A percentile compares a stretch with the other conserved stretches of the same genome.
Conservation (phyloP, 768 basidiomycete species). For the Mycena alexandri region DNA sequence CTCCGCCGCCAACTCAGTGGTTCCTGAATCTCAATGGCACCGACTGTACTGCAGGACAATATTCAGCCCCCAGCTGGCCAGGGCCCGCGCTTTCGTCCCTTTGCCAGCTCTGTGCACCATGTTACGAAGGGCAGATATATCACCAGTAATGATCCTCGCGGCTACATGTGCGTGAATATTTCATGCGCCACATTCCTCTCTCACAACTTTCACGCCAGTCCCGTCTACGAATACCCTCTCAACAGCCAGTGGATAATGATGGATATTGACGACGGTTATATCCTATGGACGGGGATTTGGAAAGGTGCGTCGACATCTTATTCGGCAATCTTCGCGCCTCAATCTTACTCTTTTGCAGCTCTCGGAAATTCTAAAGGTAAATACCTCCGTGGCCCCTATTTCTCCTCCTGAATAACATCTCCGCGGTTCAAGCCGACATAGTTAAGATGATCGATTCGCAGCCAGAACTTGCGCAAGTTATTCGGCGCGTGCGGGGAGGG, state of each 20-base stretch:
- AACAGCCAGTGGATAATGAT: constrained; percentile 97
- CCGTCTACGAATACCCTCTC: constrained; percentile 91
- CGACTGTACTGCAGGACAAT: constrained; percentile 8
- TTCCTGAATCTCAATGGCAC: constrained; percentile 4
- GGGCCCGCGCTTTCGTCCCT: constrained; percentile 71
- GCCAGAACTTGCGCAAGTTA: constrained; percentile 85
- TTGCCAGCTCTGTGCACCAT: constrained; percentile 81
- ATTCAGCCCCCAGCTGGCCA: constrained; percentile 48
- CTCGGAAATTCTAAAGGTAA: constrained; percentile 91
- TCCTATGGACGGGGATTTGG: constrained; percentile 95
- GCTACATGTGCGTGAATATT: constrained; percentile 79
- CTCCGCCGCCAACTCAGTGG: background rate
- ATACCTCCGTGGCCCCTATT: constrained; percentile 26
- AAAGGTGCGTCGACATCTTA: constrained; percentile 69
- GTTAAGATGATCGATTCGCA: constrained; percentile 94
- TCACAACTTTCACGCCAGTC: constrained; percentile 53
- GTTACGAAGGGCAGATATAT: constrained; percentile 91
- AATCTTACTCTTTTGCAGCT: constrained; percentile 55
- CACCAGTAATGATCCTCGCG: constrained; percentile 89
- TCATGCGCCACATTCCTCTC: constrained; percentile 33
- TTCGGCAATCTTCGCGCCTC: background rate
- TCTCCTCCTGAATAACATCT: constrained; percentile 21
- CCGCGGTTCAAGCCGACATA: constrained; percentile 75
- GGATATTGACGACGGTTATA: constrained; percentile 93
- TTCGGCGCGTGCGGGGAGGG: constrained; percentile 87